A percentile compares a stretch with the other conserved stretches of the same genome.
These are phyloP conservation scores for Arctostaphylos glauca DNA, from an alignment of 148 eudicot genomes.

Conservation along the genomic window DNA sequence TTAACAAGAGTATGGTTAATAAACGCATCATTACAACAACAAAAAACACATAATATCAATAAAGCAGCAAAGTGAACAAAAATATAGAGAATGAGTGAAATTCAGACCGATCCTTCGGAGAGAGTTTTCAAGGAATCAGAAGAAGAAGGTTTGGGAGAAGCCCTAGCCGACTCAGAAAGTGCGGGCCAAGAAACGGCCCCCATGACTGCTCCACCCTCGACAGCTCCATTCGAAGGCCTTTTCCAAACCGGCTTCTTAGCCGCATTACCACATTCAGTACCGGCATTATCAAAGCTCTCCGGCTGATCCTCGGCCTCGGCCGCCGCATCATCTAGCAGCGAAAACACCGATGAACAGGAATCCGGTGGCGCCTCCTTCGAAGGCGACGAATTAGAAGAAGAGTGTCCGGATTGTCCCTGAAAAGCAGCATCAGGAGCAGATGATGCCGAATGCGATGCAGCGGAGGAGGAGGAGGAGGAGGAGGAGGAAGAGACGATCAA, in stretches of 20 bases:
- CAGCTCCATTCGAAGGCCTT: constrained; percentile 41
- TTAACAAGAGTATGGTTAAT: background rate
- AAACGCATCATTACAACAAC: background rate
- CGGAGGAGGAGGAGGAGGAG: constrained; percentile 5
- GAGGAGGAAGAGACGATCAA: constrained; percentile 18
- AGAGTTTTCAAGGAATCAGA: constrained; percentile 48
- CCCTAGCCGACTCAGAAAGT: constrained; percentile 67
- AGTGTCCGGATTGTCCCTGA: constrained; percentile 1
- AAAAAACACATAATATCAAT: background rate
- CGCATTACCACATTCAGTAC: constrained; percentile 32
- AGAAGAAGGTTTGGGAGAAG: constrained; percentile 44
- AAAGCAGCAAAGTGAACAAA: background rate
- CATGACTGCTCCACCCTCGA: constrained; percentile 61
- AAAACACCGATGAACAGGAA: background rate
- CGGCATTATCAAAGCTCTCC: constrained; percentile 25
- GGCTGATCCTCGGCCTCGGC: constrained; percentile 16
- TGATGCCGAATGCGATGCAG: constrained; percentile 12
- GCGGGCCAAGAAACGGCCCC: constrained; percentile 78
- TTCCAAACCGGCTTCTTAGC: constrained; percentile 59
- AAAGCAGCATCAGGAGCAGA: background rate
- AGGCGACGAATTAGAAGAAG: constrained; percentile 9
- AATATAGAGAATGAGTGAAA: background rate
- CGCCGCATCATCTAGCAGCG: constrained; percentile 15
- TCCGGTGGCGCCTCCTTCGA: background rate
- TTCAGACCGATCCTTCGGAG: constrained; percentile 37